phyloP scores from a whole-genome alignment of 306 rosid species.

The Oxytropis ochrocephala region DNA sequence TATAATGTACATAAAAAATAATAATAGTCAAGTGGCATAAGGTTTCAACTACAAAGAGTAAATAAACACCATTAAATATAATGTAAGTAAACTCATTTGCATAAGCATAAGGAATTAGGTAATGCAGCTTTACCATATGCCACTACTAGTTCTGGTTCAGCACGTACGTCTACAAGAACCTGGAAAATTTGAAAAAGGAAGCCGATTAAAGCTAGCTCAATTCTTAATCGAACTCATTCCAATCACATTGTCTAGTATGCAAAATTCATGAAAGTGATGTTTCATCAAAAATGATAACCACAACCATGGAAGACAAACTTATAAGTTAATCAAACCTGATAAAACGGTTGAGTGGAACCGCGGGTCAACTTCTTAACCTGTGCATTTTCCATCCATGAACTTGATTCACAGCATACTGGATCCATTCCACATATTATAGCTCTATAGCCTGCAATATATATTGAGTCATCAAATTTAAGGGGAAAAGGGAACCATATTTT shows the following conservation, averaged over 20 bases:
- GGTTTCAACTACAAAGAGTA: not conserved
- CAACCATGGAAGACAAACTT: not conserved
- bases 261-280: not conserved
- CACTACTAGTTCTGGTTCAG: slow-evolving; percentile 76
- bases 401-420: slow-evolving; percentile 85
- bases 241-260: not conserved
- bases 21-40: not conserved
- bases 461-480: slow-evolving; percentile 16
- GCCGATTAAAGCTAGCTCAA: not conserved
- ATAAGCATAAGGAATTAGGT: slow-evolving; percentile 4
- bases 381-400: slow-evolving; percentile 90
- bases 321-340: slow-evolving; percentile 42
- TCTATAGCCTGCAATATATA: slow-evolving; percentile 55
- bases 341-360: slow-evolving; percentile 83
- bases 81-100: slow-evolving; percentile 4
- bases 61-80: not conserved
- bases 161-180: slow-evolving; percentile 80
- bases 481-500: not conserved
- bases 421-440: slow-evolving; percentile 95
- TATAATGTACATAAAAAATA: not conserved
- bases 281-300: slow-evolving; percentile 10
- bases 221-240: slow-evolving; percentile 5
- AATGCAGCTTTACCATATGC: slow-evolving; percentile 65
- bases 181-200: slow-evolving; percentile 29
- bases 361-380: slow-evolving; percentile 52